Evolutionary conservation across 2,329 filamentous ascomycete species (phyloP).

Genomic region (Trichocomaceae sp.): DNA sequence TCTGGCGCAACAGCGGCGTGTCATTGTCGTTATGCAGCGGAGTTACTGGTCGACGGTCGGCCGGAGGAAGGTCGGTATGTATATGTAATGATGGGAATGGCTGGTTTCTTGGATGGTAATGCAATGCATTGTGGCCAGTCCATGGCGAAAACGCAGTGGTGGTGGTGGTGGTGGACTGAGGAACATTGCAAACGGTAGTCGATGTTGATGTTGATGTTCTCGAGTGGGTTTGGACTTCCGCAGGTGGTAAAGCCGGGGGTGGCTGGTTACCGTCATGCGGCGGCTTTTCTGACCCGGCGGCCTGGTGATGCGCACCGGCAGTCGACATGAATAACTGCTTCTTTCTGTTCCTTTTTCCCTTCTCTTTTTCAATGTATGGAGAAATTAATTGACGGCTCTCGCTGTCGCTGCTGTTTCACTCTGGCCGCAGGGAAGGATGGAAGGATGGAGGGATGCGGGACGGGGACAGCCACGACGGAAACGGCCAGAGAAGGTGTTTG

Average conservation of each 20-base stretch:
- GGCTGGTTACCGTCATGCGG: neutral
- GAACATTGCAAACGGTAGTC: constrained; percentile 11
- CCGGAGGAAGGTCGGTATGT: constrained; percentile 27
- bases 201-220: constrained; percentile 7
- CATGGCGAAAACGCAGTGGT: constrained; percentile 1
- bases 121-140: constrained; percentile 9
- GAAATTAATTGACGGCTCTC: neutral
- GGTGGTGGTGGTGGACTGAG: constrained; percentile 7
- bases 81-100: constrained; percentile 29
- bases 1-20: constrained; percentile 30
- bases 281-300: constrained; percentile 13
- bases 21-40: constrained; percentile 28
- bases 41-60: constrained; percentile 20
- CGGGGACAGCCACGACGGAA: neutral
- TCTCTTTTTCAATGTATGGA: too few relatives aligned
- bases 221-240: constrained; percentile 9
- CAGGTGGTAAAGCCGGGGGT: neutral
- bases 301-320: constrained; percentile 9
- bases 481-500: neutral
- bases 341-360: neutral
- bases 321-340: constrained; percentile 7
- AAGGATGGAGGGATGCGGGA: neutral
- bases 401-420: neutral
- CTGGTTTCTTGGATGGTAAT: constrained; percentile 3
- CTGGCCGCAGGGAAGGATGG: neutral